These are phyloP conservation scores for Penicillium lividum DNA, from an alignment of 495 filamentous ascomycete genomes.

Conservation along the genomic window DNA sequence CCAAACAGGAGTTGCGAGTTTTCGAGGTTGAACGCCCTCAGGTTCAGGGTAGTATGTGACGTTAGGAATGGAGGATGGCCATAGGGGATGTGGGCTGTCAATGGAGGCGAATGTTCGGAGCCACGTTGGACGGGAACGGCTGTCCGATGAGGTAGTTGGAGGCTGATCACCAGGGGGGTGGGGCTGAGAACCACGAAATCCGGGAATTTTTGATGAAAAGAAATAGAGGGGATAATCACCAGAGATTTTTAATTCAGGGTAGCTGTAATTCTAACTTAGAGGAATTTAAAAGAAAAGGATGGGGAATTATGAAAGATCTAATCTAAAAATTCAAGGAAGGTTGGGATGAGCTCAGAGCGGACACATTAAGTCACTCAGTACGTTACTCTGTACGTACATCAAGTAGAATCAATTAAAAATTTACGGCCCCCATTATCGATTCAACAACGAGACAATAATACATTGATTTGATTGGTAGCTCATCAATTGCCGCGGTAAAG, in stretches of 20 bases:
- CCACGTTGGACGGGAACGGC: slow-evolving; percentile 30
- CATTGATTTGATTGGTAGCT: slow-evolving; percentile 6
- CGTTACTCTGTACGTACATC: too few relatives aligned
- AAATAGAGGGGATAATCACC: not conserved
- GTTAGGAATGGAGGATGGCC: slow-evolving; percentile 11
- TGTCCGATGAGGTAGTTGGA: slow-evolving; percentile 31
- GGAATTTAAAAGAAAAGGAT: not conserved
- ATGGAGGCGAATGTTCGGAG: slow-evolving; percentile 12
- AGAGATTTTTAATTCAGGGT: too few relatives aligned
- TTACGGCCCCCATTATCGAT: not conserved
- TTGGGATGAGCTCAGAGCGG: not conserved
- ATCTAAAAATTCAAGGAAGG: not conserved
- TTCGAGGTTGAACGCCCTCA: not conserved
- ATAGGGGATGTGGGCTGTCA: slow-evolving; percentile 16
- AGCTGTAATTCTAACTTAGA: too few relatives aligned
- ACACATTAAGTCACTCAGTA: too few relatives aligned
- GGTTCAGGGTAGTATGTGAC: not conserved
- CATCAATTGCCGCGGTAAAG: slow-evolving; percentile 15
- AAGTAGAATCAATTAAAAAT: not conserved
- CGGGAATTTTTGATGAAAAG: not conserved
- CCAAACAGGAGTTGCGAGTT: slow-evolving; percentile 1
- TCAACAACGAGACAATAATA: slow-evolving; percentile 6
- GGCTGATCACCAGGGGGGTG: slow-evolving; percentile 34
- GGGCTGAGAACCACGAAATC: slow-evolving; percentile 9
- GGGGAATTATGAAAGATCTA: not conserved